Conservation (phyloP, 2,329 filamentous ascomycete genomes). For the Cladosporium sp. region DNA sequence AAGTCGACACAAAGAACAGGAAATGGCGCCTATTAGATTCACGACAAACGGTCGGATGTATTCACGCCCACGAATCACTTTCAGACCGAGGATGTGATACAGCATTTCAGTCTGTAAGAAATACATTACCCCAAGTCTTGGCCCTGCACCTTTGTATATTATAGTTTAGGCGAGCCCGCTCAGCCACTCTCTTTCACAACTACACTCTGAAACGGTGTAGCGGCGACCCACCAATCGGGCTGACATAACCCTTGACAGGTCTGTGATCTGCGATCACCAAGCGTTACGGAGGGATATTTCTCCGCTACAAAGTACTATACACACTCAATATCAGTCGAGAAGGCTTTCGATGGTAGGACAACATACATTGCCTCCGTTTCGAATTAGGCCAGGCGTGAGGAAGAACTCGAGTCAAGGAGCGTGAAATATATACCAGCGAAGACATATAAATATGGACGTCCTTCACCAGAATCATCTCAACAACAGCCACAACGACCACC, state of each 20-base stretch:
- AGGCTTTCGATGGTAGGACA: background rate
- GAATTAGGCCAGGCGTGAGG: background rate
- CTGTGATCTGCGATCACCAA: background rate
- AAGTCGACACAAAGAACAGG: no score
- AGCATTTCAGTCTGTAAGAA: no score
- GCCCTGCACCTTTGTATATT: background rate
- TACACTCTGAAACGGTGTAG: slow-evolving; percentile 3
- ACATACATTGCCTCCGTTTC: slow-evolving; percentile 7
- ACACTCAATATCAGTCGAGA: background rate
- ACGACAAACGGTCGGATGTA: no score
- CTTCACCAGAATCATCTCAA: background rate
- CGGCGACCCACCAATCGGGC: slow-evolving; percentile 1
- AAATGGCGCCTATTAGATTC: no score
- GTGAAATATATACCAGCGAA: background rate
- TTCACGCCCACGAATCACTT: no score
- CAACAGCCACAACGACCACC: background rate
- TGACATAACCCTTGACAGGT: background rate
- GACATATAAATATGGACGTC: background rate
- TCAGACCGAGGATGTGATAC: no score
- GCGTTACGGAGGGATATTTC: slow-evolving; percentile 6
- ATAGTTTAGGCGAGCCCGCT: background rate
- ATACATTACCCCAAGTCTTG: background rate
- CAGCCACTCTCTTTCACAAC: background rate
- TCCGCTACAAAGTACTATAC: slow-evolving; percentile 4
- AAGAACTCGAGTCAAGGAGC: background rate